Percentiles rank a stretch among this genome's conserved stretches.
phyloP scores from a whole-genome alignment of 371 early-diverging fungal species.

The Gilbertella persicaria region DNA sequence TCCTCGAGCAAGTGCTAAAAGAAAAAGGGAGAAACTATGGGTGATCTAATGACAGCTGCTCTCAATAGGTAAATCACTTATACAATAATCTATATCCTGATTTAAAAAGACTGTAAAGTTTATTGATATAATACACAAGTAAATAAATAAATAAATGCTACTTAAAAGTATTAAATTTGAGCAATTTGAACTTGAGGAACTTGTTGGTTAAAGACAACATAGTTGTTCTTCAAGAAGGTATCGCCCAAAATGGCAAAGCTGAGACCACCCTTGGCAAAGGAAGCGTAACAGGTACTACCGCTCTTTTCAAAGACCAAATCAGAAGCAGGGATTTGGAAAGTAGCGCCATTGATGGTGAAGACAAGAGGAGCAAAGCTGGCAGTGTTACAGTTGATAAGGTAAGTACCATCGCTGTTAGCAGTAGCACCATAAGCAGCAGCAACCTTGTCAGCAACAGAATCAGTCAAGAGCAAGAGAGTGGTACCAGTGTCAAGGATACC shows the following conservation, averaged over 20 bases:
- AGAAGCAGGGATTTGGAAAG: conserved; percentile 15
- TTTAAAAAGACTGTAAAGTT: too few relatives aligned
- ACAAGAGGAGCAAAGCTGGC: conserved; percentile 13
- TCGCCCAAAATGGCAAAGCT: too few relatives aligned
- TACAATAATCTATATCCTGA: too few relatives aligned
- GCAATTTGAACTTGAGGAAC: conserved; percentile 22
- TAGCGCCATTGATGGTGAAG: conserved; percentile 11
- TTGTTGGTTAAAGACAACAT: conserved; percentile 31
- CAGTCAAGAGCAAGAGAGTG: conserved; percentile 55
- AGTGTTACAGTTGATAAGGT: conserved; percentile 18
- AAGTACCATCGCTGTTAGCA: conserved; percentile 25
- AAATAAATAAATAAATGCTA: too few relatives aligned
- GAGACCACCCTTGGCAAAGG: too few relatives aligned
- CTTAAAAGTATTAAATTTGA: too few relatives aligned
- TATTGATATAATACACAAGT: too few relatives aligned
- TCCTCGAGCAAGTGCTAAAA: too few relatives aligned
- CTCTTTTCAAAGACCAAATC: conserved; percentile 15
- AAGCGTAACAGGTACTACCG: conserved; percentile 13
- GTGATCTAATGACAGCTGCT: too few relatives aligned
- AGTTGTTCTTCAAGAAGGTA: too few relatives aligned
- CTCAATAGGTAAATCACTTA: too few relatives aligned
- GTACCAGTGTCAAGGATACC: conserved; percentile 66
- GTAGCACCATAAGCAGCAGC: conserved; percentile 17
- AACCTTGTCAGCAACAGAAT: conserved; percentile 27
- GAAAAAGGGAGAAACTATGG: too few relatives aligned